phyloP scores from a whole-genome alignment of 495 filamentous ascomycete genomes.

The Talaromyces proteolyticus region DNA sequence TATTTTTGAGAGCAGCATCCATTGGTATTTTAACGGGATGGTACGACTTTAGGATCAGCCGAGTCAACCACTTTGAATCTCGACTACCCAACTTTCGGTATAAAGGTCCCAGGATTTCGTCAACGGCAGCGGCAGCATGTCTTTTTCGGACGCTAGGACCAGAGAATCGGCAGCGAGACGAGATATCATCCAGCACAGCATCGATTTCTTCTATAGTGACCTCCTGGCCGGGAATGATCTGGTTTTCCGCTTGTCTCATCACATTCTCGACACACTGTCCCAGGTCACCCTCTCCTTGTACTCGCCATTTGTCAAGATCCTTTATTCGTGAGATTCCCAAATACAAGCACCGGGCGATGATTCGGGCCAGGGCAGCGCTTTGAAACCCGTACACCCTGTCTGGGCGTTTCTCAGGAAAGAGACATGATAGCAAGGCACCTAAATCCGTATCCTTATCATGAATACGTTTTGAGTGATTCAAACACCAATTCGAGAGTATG shows the following conservation, averaged over 20 bases:
- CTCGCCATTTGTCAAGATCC: conserved; percentile 56
- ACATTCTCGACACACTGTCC: conserved; percentile 63
- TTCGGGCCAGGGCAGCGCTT: conserved; percentile 48
- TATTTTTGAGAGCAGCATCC: conserved; percentile 36
- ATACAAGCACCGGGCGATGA: conserved; percentile 57
- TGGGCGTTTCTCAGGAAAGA: conserved; percentile 67
- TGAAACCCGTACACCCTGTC: conserved; percentile 72
- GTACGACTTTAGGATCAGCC: conserved; percentile 74
- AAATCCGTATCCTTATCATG: conserved; percentile 43
- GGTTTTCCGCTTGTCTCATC: conserved; percentile 55
- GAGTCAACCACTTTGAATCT: conserved; percentile 86
- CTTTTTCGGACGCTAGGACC: conserved; percentile 53
- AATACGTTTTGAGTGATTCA: conserved; percentile 43
- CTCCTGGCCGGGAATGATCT: conserved; percentile 23
- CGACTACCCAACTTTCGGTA: conserved; percentile 57
- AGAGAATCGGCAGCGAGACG: conserved; percentile 63
- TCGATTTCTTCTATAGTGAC: conserved; percentile 77
- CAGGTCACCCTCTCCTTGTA: conserved; percentile 56
- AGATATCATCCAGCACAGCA: conserved; percentile 51
- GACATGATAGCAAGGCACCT: conserved; percentile 60
- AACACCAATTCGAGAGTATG: conserved; percentile 56
- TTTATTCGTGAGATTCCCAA: conserved; percentile 53
- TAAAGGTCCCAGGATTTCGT: conserved; percentile 43
- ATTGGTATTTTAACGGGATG: conserved; percentile 52
- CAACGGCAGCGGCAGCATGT: conserved; percentile 32